phyloP scores from a whole-genome alignment of 768 basidiomycete species.

The Gymnopilus dilepis region DNA sequence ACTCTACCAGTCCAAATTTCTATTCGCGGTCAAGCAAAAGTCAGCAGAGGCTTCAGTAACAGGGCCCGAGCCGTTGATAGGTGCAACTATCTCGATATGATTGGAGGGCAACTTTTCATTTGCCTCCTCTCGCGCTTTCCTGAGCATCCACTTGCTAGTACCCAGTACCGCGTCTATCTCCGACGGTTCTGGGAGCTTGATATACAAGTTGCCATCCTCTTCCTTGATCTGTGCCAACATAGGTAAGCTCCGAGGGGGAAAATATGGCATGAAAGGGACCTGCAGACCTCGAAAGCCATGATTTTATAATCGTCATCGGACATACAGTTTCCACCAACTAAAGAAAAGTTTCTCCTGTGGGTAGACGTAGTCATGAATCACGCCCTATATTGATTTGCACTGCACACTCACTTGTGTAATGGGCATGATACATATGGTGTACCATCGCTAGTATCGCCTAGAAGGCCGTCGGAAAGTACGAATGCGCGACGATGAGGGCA shows the following conservation, averaged over 20 bases:
- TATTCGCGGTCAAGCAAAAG: constrained; percentile 5
- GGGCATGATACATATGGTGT: constrained; percentile 55
- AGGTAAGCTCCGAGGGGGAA: no score
- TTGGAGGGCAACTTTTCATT: constrained; percentile 33
- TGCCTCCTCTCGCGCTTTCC: constrained; percentile 52
- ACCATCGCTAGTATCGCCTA: constrained; percentile 66
- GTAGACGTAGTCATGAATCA: no score
- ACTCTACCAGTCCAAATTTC: constrained; percentile 16
- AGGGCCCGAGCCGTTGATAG: not conserved
- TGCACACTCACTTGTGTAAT: constrained; percentile 53
- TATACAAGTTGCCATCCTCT: constrained; percentile 43
- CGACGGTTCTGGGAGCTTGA: constrained; percentile 57
- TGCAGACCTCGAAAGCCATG: constrained; percentile 56
- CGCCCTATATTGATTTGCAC: not conserved
- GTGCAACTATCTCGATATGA: constrained; percentile 37
- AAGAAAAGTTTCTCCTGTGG: constrained; percentile 56
- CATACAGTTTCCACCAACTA: constrained; percentile 60
- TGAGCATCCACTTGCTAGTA: constrained; percentile 68
- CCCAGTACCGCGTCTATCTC: constrained; percentile 67
- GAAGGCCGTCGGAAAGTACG: constrained; percentile 71
- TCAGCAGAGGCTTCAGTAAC: not conserved
- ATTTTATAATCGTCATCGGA: constrained; percentile 65
- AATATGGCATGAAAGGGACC: not conserved
- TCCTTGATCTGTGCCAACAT: constrained; percentile 37
- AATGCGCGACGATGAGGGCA: constrained; percentile 61